phyloP scores from a whole-genome alignment of 164 flowering plant genomes.

The Hamamelis virginiana region DNA sequence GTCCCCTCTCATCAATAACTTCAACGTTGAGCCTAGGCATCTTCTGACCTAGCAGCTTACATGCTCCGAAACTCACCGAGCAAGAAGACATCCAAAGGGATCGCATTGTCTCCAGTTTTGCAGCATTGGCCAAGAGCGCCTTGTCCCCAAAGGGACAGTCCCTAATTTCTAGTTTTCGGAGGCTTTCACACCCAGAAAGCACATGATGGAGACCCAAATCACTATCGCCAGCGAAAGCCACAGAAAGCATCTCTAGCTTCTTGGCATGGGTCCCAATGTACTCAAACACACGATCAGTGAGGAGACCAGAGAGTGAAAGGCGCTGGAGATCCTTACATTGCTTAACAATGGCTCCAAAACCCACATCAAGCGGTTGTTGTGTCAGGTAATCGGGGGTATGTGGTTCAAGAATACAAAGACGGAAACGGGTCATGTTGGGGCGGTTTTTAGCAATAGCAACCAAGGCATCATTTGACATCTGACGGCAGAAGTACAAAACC shows the following conservation, averaged over 20 bases:
- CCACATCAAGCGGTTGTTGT: conserved; percentile 65
- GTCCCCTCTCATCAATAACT: conserved; percentile 69
- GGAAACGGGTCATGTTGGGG: conserved; percentile 74
- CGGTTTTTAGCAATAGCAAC: conserved; percentile 63
- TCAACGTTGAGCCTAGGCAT: conserved; percentile 80
- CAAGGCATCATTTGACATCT: conserved; percentile 84
- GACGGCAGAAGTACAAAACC: conserved; percentile 87
- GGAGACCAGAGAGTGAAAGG: conserved; percentile 83
- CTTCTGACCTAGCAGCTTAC: conserved; percentile 68
- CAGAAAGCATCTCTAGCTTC: conserved; percentile 79
- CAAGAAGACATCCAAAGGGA: conserved; percentile 99
- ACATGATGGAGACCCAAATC: conserved; percentile 79
- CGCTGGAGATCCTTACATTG: conserved; percentile 70
- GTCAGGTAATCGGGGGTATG: conserved; percentile 71
- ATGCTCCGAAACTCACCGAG: conserved; percentile 74
- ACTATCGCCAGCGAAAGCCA: conserved; percentile 93
- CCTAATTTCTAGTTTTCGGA: conserved; percentile 77
- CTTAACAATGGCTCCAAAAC: conserved; percentile 86
- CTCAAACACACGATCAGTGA: conserved; percentile 73
- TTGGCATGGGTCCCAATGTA: conserved; percentile 73
- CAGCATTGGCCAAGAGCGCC: conserved; percentile 85
- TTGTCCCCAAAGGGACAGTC: conserved; percentile 93
- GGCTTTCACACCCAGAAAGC: conserved; percentile 80
- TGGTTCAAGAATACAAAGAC: conserved; percentile 89
- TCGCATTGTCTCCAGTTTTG: conserved; percentile 98